Base-by-base conservation (phyloP, 768 basidiomycete genomes). In the Naganishia randhawae region DNA sequence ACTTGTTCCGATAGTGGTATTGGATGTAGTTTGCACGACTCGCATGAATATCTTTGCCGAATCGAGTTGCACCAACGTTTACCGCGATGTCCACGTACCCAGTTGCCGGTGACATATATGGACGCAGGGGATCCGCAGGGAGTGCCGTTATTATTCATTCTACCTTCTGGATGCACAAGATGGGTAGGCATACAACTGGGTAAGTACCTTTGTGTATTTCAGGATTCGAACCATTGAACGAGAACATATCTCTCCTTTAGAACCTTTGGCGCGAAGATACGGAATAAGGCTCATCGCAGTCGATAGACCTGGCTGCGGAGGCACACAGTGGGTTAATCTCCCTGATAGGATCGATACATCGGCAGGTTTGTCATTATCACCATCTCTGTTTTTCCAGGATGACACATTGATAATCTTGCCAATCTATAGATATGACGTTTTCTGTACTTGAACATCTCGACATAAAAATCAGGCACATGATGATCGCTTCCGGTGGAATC, bases 291-390 rank as follows among this genome's bases (percentile, higher is more conserved):
- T 76, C 45, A 75, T 77, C n/a, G 71, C 71, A 14, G 68, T 77
- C 8, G 76, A 77, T 70, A 71, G 76, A 54, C 76, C 76, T 16
- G 76, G 76, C 31, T 69, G 71, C 13, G 76, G 76, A 32, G 74
- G 67, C 8, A 77, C 74, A 1, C 71, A 71, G 3, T 52, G 55
- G 37, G 76, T 77, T 1, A 69, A 70, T 8, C 65, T 77, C 6
- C 54, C n/a, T 8, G 70, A 75, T 13, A 65, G 76, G 25, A 73
- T 77, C 29, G 68, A 71, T 50, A 33, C 53, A 35, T 73, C 70
- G 50, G 72, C 72, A 54, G 67, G 76, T 77, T n/a, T 54, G 73
- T 71, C 22, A 55, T 37, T 2, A n/a, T 37, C 10, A 9, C 5
- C n/a, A 6, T 6, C 33, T 37, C 17, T 2, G 7, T 37, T 17